Conservation (phyloP, 371 early-diverging fungal species). For the Coemansia sp. region DNA sequence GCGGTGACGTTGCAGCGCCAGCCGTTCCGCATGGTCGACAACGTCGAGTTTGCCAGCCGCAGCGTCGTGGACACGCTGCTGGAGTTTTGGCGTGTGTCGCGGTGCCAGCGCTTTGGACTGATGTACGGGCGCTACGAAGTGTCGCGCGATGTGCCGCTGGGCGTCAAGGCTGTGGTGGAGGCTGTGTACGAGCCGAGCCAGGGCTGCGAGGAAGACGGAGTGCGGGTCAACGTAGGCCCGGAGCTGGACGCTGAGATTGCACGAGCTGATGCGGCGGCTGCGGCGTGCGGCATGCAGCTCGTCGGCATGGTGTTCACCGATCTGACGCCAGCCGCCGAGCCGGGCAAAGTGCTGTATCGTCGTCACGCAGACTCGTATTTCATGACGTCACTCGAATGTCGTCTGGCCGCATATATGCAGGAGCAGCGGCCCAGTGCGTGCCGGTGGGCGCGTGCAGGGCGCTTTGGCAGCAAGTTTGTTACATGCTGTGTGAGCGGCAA, state of each 20-base stretch:
- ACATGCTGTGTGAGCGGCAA: slow-evolving; percentile 90
- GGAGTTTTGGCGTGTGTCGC: slow-evolving; percentile 83
- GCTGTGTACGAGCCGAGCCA: slow-evolving; percentile 96
- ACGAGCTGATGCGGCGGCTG: slow-evolving; percentile 68
- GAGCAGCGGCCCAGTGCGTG: slow-evolving; percentile 69
- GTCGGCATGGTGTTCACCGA: slow-evolving; percentile 98
- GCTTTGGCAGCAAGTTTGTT: slow-evolving; percentile 90
- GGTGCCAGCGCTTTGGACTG: slow-evolving; percentile 90
- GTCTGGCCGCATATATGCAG: slow-evolving; percentile 91
- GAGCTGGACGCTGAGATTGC: slow-evolving; percentile 59
- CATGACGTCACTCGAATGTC: slow-evolving; percentile 88
- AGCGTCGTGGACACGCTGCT: slow-evolving; percentile 87
- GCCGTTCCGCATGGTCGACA: slow-evolving; percentile 97
- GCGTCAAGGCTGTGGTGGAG: slow-evolving; percentile 96
- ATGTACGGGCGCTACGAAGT: slow-evolving; percentile 94
- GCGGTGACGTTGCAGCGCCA: slow-evolving; percentile 89
- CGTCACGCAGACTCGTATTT: slow-evolving; percentile 93
- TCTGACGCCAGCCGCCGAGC: slow-evolving; percentile 83
- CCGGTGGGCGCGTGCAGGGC: slow-evolving; percentile 71
- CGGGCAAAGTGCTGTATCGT: slow-evolving; percentile 83
- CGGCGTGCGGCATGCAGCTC: slow-evolving; percentile 71
- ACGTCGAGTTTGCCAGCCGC: slow-evolving; percentile 95
- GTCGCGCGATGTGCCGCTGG: slow-evolving; percentile 91
- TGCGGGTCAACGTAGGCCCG: slow-evolving; percentile 64
- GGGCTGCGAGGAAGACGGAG: slow-evolving; percentile 77